Evolutionary conservation across 805 yeast species (phyloP).

Genomic region (Hanseniaspora occidentalis): DNA sequence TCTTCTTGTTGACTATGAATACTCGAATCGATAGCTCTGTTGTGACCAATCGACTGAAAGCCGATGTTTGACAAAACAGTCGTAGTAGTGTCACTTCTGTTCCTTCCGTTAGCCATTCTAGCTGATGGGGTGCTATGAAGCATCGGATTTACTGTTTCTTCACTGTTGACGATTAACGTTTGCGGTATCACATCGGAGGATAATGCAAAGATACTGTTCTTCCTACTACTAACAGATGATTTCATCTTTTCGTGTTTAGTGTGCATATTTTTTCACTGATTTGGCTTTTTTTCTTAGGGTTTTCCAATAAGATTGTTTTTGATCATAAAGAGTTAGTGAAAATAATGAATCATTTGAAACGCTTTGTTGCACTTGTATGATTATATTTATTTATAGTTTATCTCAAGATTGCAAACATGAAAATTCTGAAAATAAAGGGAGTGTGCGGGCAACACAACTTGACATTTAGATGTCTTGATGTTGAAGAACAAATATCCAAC

Average conservation of each 20-base stretch:
- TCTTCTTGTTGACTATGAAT: too few relatives aligned
- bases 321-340: too few relatives aligned
- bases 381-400: too few relatives aligned
- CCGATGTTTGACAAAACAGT: slow-evolving; percentile 19
- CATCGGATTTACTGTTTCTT: not conserved
- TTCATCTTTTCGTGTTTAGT: not conserved
- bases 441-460: too few relatives aligned
- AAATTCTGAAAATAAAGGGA: too few relatives aligned
- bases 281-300: not conserved
- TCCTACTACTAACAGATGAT: not conserved
- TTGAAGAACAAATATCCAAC: too few relatives aligned
- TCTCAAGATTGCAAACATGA: too few relatives aligned
- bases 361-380: too few relatives aligned
- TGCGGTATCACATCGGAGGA: slow-evolving; percentile 3
- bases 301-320: too few relatives aligned
- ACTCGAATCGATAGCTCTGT: not conserved
- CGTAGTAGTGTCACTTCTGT: slow-evolving; percentile 8
- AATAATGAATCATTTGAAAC: too few relatives aligned
- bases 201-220: not conserved
- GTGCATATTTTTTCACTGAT: too few relatives aligned
- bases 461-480: too few relatives aligned
- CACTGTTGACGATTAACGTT: not conserved
- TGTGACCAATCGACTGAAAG: slow-evolving; percentile 16
- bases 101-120: slow-evolving; percentile 7
- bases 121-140: not conserved